These are phyloP conservation scores for Tillandsia fasciculata DNA, from an alignment of 176 grass and related monocot genomes.

Conservation along the genomic window DNA sequence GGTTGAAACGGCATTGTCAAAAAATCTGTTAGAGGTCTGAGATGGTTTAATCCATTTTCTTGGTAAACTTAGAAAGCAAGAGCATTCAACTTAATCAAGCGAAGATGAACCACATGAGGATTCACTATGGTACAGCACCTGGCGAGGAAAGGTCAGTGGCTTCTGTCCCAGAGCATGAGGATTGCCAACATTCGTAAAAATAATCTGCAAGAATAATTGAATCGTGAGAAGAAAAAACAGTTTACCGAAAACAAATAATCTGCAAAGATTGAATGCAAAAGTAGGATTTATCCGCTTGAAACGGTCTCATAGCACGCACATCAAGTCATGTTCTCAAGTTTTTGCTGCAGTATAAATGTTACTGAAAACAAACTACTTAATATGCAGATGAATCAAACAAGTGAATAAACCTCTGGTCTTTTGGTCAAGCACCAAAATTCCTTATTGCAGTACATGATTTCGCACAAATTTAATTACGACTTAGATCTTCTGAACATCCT, in stretches of 20 bases:
- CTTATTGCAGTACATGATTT: too few species aligned
- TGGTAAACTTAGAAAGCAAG: neutral
- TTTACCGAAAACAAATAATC: neutral
- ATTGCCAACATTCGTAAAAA: slow-evolving; percentile 99
- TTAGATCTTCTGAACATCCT: too few species aligned
- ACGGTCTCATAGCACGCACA: neutral
- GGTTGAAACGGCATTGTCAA: too few species aligned
- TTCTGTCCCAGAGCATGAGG: slow-evolving; percentile 97
- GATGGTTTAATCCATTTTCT: too few species aligned
- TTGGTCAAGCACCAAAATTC: too few species aligned
- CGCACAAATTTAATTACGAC: too few species aligned
- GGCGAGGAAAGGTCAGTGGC: slow-evolving; percentile 87
- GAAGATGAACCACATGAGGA: neutral
- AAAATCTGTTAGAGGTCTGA: too few species aligned
- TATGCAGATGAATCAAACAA: too few species aligned
- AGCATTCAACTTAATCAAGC: neutral
- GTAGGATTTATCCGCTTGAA: neutral
- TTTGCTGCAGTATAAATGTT: neutral
- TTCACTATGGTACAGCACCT: slow-evolving; percentile 29
- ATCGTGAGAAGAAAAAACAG: neutral
- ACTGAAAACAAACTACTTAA: neutral
- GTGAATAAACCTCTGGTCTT: too few species aligned
- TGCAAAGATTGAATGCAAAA: neutral
- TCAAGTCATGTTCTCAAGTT: neutral
- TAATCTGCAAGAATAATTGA: slow-evolving; percentile 51